Base-by-base conservation (phyloP, 2,329 filamentous ascomycete genomes). In the Truncatella angustata region DNA sequence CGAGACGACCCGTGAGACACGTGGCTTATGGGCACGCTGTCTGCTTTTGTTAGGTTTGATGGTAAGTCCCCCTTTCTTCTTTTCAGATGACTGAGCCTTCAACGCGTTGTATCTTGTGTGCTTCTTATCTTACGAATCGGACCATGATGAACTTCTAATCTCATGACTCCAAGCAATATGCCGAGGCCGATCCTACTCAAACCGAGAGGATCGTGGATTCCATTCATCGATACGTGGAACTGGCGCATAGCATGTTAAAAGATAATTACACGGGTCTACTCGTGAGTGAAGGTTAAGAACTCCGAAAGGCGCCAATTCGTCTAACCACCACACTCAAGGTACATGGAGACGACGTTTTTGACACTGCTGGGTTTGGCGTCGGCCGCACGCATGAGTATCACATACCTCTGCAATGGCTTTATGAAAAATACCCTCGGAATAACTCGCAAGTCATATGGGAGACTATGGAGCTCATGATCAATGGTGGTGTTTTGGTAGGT, bases 161-260 rank as follows among this genome's bases (percentile, higher is more conserved):
- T 53, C 56, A 67, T 14, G 14, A 12, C 10, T n/a, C n/a, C n/a
- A n/a, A 66, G 57, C 74, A 76, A 58, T 69, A 78, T 21, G 73
- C 73, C 4, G 76, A 81, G 55, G 79, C 76, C 2, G 74, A 82
- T 36, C 56, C 67, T 12, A 63, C 64, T 2, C 68, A 74, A 54
- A 68, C 69, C 2, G 63, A 69, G 3, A 67, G 66, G 35, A 75
- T 82, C 32, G 64, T 84, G 1, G 63, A 72, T 49, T 69, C 78
- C 0, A 72, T 83, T 66, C 71, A 80, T 55, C 68, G 65, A 21
- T 84, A 81, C 57, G 64, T 79, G 34, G 59, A 65, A 4, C 63
- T 84, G 3, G 75, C 76, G 59, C 72, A 84, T 56, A 64, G 62
- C 28, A 85, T 85, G 81, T 70, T 85, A 16, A 66, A 70, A 50